Evolutionary conservation across 2,329 filamentous ascomycete genomes (phyloP).

Genomic region (Elsinoe arachidis): DNA sequence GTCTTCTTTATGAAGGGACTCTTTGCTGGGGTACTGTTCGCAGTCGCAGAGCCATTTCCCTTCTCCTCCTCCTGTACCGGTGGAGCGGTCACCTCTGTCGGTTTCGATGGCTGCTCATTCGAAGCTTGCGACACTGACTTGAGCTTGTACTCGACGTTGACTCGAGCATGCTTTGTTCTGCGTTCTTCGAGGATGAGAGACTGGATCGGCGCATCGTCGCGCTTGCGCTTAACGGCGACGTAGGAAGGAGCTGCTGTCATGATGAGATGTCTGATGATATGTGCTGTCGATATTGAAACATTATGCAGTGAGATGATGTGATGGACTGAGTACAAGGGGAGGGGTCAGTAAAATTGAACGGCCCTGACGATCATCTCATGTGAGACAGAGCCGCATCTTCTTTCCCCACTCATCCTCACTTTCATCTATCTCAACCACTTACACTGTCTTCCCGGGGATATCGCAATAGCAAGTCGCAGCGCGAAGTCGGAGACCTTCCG

Average conservation of each 20-base stretch:
- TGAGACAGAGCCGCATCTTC: slow-evolving; percentile 9
- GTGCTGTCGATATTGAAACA: neutral
- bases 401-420: neutral
- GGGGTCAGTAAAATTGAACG: slow-evolving; percentile 7
- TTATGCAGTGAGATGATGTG: neutral
- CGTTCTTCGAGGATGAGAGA: slow-evolving; percentile 18
- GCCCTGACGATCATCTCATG: slow-evolving; percentile 9
- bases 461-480: neutral
- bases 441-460: neutral
- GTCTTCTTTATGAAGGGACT: slow-evolving; percentile 12
- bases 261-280: slow-evolving; percentile 3
- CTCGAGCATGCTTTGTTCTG: slow-evolving; percentile 14
- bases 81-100: neutral
- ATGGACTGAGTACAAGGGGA: neutral
- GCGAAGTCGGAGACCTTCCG: neutral
- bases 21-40: neutral
- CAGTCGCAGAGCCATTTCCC: neutral
- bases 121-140: slow-evolving; percentile 16
- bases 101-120: slow-evolving; percentile 5
- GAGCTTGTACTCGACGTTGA: slow-evolving; percentile 12
- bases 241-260: slow-evolving; percentile 43
- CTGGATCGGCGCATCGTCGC: slow-evolving; percentile 42
- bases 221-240: slow-evolving; percentile 48
- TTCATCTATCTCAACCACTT: neutral
- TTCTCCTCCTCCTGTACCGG: neutral